Base-by-base conservation (phyloP, 202 grass and related monocot species). In the Saccharum hybrid region DNA sequence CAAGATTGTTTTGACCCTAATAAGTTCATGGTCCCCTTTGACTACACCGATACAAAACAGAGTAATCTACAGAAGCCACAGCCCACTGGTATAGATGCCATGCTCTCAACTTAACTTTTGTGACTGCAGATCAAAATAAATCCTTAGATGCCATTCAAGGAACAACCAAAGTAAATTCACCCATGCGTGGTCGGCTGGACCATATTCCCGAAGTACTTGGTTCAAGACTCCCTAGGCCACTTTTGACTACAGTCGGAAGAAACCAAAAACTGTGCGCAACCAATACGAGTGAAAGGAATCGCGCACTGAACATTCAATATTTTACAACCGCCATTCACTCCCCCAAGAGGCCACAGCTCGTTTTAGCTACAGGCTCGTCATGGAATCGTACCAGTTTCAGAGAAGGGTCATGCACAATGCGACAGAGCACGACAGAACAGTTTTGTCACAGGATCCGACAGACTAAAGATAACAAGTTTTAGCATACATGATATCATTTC, bases 21-120 rank as follows among this genome's bases (percentile, higher is more conserved):
- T 82, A 82, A 86, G 79, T 64, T 74, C 68, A 63, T 83, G 79
- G 74, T 74, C 83, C 84, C 73, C 79, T 86, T 90, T 83, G 84
- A 90, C 68, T 10, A 76, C 21, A 45, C 23, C 52, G 22, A 79
- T 37, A 15, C 61, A 37, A 60, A 82, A 72, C 46, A 80, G 73
- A 75, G 63, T 69, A 71, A 80, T 75, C 16, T 76, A 48, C 52
- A 64, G 45, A 38, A 85, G 37, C 65, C 77, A 81, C 51, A 82
- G 38, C 54, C 65, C 71, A 81, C 34, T 66, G 45, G 60, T 52
- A 62, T 45, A 72, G 46, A 77, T 72, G 83, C 64, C 72, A 63
- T 62, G 63, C 72, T 68, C 46, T 57, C 23, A 81, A 69, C 21
- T 41, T 28, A n/a, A 45, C 62, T 70, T 82, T 73, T 10, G 56